These are phyloP conservation scores for Tylopilus balloui DNA, from an alignment of 768 basidiomycete genomes.

Conservation along the genomic window DNA sequence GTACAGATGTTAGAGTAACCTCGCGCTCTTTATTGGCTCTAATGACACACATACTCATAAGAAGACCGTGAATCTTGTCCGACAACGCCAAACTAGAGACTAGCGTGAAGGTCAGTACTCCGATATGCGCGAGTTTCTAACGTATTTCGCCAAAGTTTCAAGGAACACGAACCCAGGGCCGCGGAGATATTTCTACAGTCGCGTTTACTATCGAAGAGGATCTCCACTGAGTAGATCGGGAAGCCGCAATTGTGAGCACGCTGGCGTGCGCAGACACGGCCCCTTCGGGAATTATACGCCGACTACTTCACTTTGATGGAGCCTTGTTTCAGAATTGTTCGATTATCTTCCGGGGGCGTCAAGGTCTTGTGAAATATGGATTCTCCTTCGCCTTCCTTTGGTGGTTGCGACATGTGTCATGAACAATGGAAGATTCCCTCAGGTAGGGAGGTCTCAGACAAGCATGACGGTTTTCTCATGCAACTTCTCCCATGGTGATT, in stretches of 20 bases:
- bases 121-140: not conserved
- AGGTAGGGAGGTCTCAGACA: not conserved
- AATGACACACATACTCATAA: slow-evolving; percentile 12
- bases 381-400: not conserved
- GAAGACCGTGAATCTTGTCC: not conserved
- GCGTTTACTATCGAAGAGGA: not conserved
- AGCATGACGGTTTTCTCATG: slow-evolving; percentile 1
- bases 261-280: not conserved
- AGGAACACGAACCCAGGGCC: not conserved
- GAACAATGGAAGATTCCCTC: not conserved
- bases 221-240: not conserved
- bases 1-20: slow-evolving; percentile 18
- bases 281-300: not conserved
- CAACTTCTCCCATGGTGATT: not conserved
- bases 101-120: not conserved
- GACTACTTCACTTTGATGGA: not conserved
- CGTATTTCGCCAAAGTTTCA: not conserved
- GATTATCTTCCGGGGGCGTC: slow-evolving; percentile 6
- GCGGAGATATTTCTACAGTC: not conserved
- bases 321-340: slow-evolving; percentile 1
- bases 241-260: not conserved
- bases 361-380: not conserved
- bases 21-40: slow-evolving; percentile 2
- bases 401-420: not conserved
- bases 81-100: not conserved